Evolutionary conservation across 768 basidiomycete species (phyloP).

Genomic region (Lactifluus volemus): DNA sequence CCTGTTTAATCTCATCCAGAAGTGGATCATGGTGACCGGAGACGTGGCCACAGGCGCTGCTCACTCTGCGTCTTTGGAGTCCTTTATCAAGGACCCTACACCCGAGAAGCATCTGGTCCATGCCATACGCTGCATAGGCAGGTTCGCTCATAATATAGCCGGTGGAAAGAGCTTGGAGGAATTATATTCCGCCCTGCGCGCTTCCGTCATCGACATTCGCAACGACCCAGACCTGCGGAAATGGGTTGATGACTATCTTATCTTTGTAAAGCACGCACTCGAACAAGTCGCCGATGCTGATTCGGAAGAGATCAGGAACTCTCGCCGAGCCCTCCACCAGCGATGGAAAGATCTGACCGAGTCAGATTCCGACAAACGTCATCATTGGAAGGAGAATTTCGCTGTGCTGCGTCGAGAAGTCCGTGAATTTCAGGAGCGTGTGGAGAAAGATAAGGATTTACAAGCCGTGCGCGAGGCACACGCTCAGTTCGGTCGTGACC

Average conservation of each 20-base stretch:
- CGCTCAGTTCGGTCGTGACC: slow-evolving; percentile 36
- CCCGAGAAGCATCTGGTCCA: slow-evolving; percentile 51
- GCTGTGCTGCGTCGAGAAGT: slow-evolving; percentile 39
- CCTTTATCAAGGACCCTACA: slow-evolving; percentile 54
- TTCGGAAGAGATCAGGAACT: slow-evolving; percentile 35
- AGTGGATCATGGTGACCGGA: slow-evolving; percentile 45
- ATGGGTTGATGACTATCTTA: slow-evolving; percentile 50
- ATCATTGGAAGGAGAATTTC: slow-evolving; percentile 46
- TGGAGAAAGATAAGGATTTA: slow-evolving; percentile 44
- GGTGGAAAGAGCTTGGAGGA: slow-evolving; percentile 41
- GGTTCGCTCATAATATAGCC: slow-evolving; percentile 47
- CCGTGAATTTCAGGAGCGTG: slow-evolving; percentile 34
- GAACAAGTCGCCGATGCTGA: slow-evolving; percentile 44
- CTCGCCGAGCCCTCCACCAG: slow-evolving; percentile 36
- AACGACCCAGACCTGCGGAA: slow-evolving; percentile 43
- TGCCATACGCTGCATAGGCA: slow-evolving; percentile 35
- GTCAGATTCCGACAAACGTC: slow-evolving; percentile 32
- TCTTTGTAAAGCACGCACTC: slow-evolving; percentile 37
- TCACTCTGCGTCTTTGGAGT: slow-evolving; percentile 38
- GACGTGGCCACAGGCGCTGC: slow-evolving; percentile 41
- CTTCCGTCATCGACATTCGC: slow-evolving; percentile 40
- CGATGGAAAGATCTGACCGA: slow-evolving; percentile 46
- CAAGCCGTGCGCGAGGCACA: slow-evolving; percentile 40
- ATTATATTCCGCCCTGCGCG: slow-evolving; percentile 34
- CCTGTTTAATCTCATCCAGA: slow-evolving; percentile 46